phyloP scores from a whole-genome alignment of 805 yeast genomes.

The Candida maris region DNA sequence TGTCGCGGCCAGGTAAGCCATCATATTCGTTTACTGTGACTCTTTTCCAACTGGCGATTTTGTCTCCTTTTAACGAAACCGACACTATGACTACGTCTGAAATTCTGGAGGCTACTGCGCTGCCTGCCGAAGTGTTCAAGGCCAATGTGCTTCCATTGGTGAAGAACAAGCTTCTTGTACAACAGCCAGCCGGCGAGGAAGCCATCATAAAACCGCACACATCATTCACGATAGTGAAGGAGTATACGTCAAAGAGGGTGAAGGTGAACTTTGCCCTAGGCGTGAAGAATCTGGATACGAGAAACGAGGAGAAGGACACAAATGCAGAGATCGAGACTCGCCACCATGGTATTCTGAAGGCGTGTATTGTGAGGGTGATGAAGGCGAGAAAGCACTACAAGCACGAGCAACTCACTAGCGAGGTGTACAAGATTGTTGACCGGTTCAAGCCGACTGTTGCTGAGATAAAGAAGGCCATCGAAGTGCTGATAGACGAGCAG shows the following conservation, averaged over 20 bases:
- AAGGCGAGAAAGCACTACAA: constrained; percentile 80
- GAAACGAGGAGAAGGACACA: constrained; percentile 74
- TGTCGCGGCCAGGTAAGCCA: constrained; percentile 75
- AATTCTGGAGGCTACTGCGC: constrained; percentile 63
- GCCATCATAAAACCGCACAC: constrained; percentile 50
- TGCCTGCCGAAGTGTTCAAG: constrained; percentile 61
- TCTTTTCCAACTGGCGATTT: constrained; percentile 79
- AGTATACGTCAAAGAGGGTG: constrained; percentile 80
- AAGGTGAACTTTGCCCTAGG: constrained; percentile 65
- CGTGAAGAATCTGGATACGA: constrained; percentile 47
- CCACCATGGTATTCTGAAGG: constrained; percentile 66
- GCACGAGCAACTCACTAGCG: constrained; percentile 80
- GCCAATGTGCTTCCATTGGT: constrained; percentile 78
- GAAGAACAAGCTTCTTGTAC: constrained; percentile 70
- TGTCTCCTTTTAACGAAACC: constrained; percentile 77
- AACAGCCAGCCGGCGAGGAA: constrained; percentile 61
- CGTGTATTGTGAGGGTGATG: constrained; percentile 95
- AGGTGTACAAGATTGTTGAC: constrained; percentile 79
- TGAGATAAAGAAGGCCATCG: constrained; percentile 85
- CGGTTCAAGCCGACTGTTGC: constrained; percentile 83
- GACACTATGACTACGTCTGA: constrained; percentile 57
- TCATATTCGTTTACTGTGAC: constrained; percentile 81
- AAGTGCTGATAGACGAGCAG: constrained; percentile 78
- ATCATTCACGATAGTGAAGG: constrained; percentile 64
- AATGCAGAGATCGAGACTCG: constrained; percentile 72